Percentiles rank a stretch among this genome's conserved stretches.
phyloP scores from a whole-genome alignment of 225 moss, liverwort and hornwort species.

The Physcomitrellopsis africana region DNA sequence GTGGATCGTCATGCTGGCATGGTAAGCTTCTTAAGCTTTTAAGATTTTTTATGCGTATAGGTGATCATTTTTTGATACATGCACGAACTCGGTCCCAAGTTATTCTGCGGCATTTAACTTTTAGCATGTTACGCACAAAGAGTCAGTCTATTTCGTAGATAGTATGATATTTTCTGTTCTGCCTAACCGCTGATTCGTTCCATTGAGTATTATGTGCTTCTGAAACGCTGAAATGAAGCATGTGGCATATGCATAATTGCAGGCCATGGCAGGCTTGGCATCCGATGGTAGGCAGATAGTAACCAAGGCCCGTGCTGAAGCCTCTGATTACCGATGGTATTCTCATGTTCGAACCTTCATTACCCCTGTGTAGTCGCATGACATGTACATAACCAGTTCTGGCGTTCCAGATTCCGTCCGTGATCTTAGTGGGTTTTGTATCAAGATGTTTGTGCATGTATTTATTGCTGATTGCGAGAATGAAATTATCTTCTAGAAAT shows the following conservation, averaged over 20 bases:
- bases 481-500: background rate
- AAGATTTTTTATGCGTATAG: background rate
- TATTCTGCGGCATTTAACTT: no score
- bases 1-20: conserved; percentile 94
- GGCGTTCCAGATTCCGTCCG: background rate
- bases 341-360: background rate
- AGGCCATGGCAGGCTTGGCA: conserved; percentile 90
- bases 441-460: background rate
- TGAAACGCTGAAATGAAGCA: background rate
- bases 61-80: background rate
- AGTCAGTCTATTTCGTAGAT: background rate
- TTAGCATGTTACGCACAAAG: no score
- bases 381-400: background rate
- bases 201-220: background rate
- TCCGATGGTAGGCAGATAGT: conserved; percentile 92
- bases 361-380: background rate
- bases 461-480: background rate
- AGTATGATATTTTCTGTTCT: background rate
- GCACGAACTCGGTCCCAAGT: no score
- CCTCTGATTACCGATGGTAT: conserved; percentile 64
- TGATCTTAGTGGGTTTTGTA: background rate
- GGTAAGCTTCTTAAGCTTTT: conserved; percentile 47
- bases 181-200: background rate
- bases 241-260: conserved; percentile 27
- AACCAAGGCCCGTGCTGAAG: conserved; percentile 67